Base-by-base conservation (phyloP, 129 eudicot species). In the Helianthus tuberosus region DNA sequence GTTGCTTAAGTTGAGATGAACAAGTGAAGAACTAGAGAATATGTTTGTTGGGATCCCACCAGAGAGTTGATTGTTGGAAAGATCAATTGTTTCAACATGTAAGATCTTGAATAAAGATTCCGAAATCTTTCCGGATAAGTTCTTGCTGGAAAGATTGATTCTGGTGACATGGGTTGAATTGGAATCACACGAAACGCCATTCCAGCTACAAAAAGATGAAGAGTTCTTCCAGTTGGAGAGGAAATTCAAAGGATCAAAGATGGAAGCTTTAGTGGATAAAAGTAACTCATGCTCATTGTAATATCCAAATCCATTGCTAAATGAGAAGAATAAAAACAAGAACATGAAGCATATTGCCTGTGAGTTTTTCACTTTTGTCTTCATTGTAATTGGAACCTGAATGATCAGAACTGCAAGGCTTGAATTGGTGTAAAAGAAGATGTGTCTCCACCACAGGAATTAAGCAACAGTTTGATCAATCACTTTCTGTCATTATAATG, bases 221-320 rank as follows among this genome's bases (percentile, higher is more conserved):
- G 87, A 64, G 58, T 80, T 84, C 43, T 82, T 82, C 98, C 98
- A 93, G 71, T 73, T 86, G 75, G 84, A 78, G 49, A 93, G 95
- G 29, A 85, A 80, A 20, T 63, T 36, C 17, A 77, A 73, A 55
- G 91, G 96, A 85, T 93, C 96, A 54, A 68, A 53, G n/a, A 88
- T 50, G 3, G 89, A 86, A 38, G 87, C 75, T 82, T 93, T 93
- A 35, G 88, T 15, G 23, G 95, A 85, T 60, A 87, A 61, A 50
- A 93, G 88, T 9, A 80, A 74, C 53, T 89, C 91, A 25, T 66
- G 64, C 16, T 73, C 91, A 58, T 69, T 72, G 62, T 10, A 29
- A 72, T 64, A 15, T 43, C 20, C 48, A 14, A 65, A 16, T 15
- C 68, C 83, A 71, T 79, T 74, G 68, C 69, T 5, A 27, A 66